Base-by-base conservation (phyloP, 2,329 filamentous ascomycete genomes). In the Blumeria graminis region DNA sequence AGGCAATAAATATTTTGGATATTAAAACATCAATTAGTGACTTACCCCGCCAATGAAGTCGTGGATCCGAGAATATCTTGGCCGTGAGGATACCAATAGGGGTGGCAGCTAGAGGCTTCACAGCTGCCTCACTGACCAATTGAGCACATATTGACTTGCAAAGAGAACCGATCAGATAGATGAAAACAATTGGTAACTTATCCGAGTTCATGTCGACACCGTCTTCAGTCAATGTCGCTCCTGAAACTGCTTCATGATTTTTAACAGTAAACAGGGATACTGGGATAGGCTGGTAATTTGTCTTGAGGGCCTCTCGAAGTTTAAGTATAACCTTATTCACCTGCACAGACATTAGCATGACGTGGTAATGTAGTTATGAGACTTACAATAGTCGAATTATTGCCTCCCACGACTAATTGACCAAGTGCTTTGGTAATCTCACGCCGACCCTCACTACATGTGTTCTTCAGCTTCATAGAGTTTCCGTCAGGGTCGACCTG, bases 1-100 rank as follows among this genome's bases (percentile, higher is more conserved):
- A 94, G 3, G 78, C 74, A 14, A 84, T 74, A 58, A 88, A 80
- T 64, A 86, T 84, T 68, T 96, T 95, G 56, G 89, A 82, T 64
- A 94, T 82, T 34, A 96, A 73, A 58, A 96, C 85, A 65, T 93
- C 86, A 55, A 87, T 81, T 57, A 94, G 72, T 0, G 81, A 76
- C 52, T 76, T 69, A 8, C 79, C 82, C 55, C 81, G 76, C 74
- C 80, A 84, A 56, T 76, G 72, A 64, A 86, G 84, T 14, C 78
- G 74, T 16, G 77, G 73, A 55, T 76, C 74, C 0, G 84, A 82
- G 66, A 93, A 90, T 34, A 93, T 75, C 60, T 81, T 78, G 6
- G 82, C 83, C 0, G 81, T 75, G 28, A 89, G 73, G 28, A 90
- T 77, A n/a, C 87, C 87, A 48, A 93, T 76, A 0, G 85, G 82